These are phyloP conservation scores for Trichophyton benhamiae DNA, from an alignment of 2,329 filamentous ascomycete genomes.

Conservation along the genomic window DNA sequence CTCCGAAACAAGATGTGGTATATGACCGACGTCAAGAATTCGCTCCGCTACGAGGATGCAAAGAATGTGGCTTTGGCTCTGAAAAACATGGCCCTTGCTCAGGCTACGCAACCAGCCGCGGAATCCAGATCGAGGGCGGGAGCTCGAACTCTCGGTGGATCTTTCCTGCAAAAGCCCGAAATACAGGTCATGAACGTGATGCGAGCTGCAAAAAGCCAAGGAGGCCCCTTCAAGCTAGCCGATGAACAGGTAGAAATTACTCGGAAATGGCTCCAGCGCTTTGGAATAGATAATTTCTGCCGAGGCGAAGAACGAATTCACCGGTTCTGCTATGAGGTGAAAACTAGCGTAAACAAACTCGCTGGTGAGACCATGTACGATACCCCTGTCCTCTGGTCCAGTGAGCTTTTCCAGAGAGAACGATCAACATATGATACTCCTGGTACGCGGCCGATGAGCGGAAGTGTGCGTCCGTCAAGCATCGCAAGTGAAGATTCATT, in stretches of 20 bases:
- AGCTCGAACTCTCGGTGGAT: slow-evolving; percentile 38
- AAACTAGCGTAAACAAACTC: slow-evolving; percentile 71
- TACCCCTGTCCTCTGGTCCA: slow-evolving; percentile 82
- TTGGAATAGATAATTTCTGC: slow-evolving; percentile 83
- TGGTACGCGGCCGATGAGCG: slow-evolving; percentile 25
- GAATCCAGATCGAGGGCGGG: slow-evolving; percentile 30
- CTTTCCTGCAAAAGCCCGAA: slow-evolving; percentile 66
- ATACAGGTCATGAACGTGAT: slow-evolving; percentile 78
- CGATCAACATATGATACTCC: slow-evolving; percentile 31
- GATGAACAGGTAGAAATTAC: slow-evolving; percentile 88
- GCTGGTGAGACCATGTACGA: slow-evolving; percentile 75
- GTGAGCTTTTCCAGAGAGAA: slow-evolving; percentile 72
- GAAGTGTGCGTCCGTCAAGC: slow-evolving; percentile 31
- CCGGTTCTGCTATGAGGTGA: slow-evolving; percentile 80
- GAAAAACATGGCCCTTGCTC: slow-evolving; percentile 68
- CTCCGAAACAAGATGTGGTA: slow-evolving; percentile 98
- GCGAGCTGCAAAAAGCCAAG: slow-evolving; percentile 68
- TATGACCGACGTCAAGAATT: slow-evolving; percentile 83
- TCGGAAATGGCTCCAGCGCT: slow-evolving; percentile 65
- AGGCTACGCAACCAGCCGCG: slow-evolving; percentile 20
- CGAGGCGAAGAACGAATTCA: slow-evolving; percentile 90
- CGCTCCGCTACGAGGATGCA: slow-evolving; percentile 74
- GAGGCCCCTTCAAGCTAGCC: slow-evolving; percentile 88
- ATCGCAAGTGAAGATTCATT: slow-evolving; percentile 34
- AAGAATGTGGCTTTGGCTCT: slow-evolving; percentile 75